Evolutionary conservation across 1,284 basidiomycete species (phyloP).

Genomic region (Sporisorium reilianum): DNA sequence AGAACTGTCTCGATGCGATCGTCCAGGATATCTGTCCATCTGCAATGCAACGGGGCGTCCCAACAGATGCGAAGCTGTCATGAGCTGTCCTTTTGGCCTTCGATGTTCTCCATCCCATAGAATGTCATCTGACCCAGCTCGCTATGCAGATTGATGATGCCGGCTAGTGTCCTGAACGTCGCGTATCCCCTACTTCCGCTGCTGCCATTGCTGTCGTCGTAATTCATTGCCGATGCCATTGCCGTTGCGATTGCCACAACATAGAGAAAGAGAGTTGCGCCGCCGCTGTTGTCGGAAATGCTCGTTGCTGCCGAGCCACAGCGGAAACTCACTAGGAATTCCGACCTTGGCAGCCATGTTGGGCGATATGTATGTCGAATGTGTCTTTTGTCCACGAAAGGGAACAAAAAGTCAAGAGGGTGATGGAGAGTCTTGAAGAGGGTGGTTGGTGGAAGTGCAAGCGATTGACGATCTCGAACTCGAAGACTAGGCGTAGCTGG

Average conservation of each 20-base stretch:
- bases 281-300: conserved; percentile 9
- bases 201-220: background rate
- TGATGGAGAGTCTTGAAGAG: conserved; percentile 47
- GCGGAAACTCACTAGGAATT: conserved; percentile 63
- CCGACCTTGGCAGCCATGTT: conserved; percentile 64
- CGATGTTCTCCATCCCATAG: background rate
- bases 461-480: conserved; percentile 42
- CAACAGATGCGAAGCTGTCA: background rate
- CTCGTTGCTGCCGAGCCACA: conserved; percentile 14
- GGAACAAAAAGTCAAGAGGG: conserved; percentile 39
- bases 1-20: background rate
- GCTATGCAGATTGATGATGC: background rate
- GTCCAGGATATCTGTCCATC: background rate
- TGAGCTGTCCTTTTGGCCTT: background rate
- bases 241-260: conserved; percentile 7
- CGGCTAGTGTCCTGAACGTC: background rate
- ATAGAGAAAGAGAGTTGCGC: conserved; percentile 22
- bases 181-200: conserved; percentile 2
- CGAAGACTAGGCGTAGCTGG: conserved; percentile 25
- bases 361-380: conserved; percentile 44
- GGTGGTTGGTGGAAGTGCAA: conserved; percentile 48
- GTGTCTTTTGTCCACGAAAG: conserved; percentile 47
- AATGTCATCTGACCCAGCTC: background rate
- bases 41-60: background rate
- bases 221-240: background rate